Conservation (phyloP, 352 stramenopile genomes). For the Ophiocytium majus region DNA sequence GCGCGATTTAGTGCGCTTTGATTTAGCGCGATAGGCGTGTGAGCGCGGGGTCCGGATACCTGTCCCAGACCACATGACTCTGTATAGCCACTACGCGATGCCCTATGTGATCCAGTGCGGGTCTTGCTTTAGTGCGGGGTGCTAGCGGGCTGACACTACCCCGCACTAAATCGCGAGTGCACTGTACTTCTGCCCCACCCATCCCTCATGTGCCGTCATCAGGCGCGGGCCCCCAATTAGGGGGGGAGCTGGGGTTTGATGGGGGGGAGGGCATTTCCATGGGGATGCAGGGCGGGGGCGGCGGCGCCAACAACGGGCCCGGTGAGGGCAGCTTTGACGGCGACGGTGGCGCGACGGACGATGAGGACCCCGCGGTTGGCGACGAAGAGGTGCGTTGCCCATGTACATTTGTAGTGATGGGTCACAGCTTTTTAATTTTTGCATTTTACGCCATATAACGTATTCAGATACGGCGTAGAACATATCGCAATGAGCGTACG, state of each 20-base stretch:
- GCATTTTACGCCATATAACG: too few relatives aligned
- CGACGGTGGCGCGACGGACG: not conserved
- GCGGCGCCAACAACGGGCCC: not conserved
- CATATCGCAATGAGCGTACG: not conserved
- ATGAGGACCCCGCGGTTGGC: too few relatives aligned
- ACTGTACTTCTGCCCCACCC: not conserved
- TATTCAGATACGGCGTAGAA: not conserved
- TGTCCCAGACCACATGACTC: not conserved
- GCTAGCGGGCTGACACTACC: not conserved
- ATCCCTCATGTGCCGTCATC: not conserved
- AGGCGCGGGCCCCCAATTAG: not conserved
- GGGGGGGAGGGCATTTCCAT: not conserved
- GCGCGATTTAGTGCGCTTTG: too few relatives aligned
- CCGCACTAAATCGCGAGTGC: not conserved
- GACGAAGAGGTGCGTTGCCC: too few relatives aligned
- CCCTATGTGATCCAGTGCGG: not conserved
- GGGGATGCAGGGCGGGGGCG: not conserved
- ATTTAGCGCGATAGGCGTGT: too few relatives aligned
- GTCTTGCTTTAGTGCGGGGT: not conserved
- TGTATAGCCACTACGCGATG: not conserved
- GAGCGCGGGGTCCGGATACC: too few relatives aligned
- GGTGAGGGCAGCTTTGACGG: not conserved
- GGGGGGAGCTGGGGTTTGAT: not conserved
- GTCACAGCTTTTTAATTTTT: too few relatives aligned
- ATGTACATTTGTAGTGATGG: too few relatives aligned